phyloP scores from a whole-genome alignment of 805 yeast species.

The Clavispora carvajalis region DNA sequence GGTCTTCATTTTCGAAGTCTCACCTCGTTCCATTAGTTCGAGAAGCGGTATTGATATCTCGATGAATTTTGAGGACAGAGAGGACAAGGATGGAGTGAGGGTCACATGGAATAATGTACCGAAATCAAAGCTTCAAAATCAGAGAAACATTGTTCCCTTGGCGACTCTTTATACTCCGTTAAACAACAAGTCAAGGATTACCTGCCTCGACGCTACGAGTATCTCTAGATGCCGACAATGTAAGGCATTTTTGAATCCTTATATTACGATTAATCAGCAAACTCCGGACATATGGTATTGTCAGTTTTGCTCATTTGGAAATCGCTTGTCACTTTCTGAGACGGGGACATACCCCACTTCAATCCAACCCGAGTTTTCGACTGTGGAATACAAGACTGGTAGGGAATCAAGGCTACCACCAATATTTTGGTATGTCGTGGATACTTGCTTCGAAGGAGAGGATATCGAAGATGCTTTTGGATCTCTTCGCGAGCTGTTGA shows the following conservation, averaged over 20 bases:
- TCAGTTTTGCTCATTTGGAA: constrained; percentile 48
- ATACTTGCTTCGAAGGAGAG: constrained; percentile 49
- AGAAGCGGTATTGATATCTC: background rate
- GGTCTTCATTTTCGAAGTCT: too few relatives aligned
- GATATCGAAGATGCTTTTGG: constrained; percentile 37
- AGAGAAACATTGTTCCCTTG: constrained; percentile 48
- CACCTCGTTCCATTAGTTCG: too few relatives aligned
- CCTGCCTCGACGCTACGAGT: constrained; percentile 35
- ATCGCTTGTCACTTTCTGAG: constrained; percentile 29
- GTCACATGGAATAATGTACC: constrained; percentile 69
- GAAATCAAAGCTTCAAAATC: constrained; percentile 46
- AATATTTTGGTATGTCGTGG: constrained; percentile 51
- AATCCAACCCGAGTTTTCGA: constrained; percentile 21
- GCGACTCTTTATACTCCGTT: constrained; percentile 59
- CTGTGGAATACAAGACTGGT: constrained; percentile 48
- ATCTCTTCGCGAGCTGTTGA: constrained; percentile 47
- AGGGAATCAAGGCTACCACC: constrained; percentile 38
- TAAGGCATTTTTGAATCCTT: constrained; percentile 51
- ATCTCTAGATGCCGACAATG: constrained; percentile 49
- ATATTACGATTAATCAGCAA: constrained; percentile 28
- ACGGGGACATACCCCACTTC: constrained; percentile 33
- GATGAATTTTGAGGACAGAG: constrained; percentile 51
- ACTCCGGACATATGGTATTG: constrained; percentile 45
- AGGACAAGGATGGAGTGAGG: constrained; percentile 70
- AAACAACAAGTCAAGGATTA: constrained; percentile 37